Conservation (phyloP, 129 eudicot genomes). For the Tanacetum coccineum region DNA sequence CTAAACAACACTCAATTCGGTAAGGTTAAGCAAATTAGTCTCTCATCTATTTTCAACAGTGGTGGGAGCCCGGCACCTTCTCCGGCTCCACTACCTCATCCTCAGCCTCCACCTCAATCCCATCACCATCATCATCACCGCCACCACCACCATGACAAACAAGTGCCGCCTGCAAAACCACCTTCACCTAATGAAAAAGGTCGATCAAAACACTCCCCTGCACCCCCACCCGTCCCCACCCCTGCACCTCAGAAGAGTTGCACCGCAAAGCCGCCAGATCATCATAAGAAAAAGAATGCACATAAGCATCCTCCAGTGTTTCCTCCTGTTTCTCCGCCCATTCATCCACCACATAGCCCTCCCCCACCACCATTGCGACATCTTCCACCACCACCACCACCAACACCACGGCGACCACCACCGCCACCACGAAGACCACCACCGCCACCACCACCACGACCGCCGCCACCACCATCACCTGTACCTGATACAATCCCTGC, state of each 20-base stretch:
- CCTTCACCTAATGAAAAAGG: slow-evolving; percentile 44
- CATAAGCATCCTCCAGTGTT: slow-evolving; percentile 37
- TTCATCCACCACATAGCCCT: slow-evolving; percentile 35
- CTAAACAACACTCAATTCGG: slow-evolving; percentile 90
- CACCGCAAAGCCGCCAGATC: slow-evolving; percentile 48
- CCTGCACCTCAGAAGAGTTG: slow-evolving; percentile 42
- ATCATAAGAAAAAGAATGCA: slow-evolving; percentile 42
- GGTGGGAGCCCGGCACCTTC: slow-evolving; percentile 49
- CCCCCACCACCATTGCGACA: slow-evolving; percentile 33
- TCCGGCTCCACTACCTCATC: slow-evolving; percentile 53
- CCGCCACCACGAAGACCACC: slow-evolving; percentile 34
- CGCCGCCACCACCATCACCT: slow-evolving; percentile 35
- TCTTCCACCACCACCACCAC: slow-evolving; percentile 30
- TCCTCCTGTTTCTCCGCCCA: slow-evolving; percentile 54
- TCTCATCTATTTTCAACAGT: slow-evolving; percentile 58
- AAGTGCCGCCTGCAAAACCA: slow-evolving; percentile 48
- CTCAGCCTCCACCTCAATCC: slow-evolving; percentile 40
- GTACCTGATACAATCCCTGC: slow-evolving; percentile 40
- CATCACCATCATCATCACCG: slow-evolving; percentile 62
- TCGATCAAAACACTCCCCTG: slow-evolving; percentile 35
- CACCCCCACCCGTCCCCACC: slow-evolving; percentile 34
- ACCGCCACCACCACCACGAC: slow-evolving; percentile 24
- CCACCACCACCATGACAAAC: slow-evolving; percentile 40
- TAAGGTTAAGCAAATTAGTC: slow-evolving; percentile 84
- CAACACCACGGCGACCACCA: slow-evolving; percentile 30